Evolutionary conservation across 2,329 filamentous ascomycete genomes (phyloP).

Genomic region (Pseudocercospora macadamiae): DNA sequence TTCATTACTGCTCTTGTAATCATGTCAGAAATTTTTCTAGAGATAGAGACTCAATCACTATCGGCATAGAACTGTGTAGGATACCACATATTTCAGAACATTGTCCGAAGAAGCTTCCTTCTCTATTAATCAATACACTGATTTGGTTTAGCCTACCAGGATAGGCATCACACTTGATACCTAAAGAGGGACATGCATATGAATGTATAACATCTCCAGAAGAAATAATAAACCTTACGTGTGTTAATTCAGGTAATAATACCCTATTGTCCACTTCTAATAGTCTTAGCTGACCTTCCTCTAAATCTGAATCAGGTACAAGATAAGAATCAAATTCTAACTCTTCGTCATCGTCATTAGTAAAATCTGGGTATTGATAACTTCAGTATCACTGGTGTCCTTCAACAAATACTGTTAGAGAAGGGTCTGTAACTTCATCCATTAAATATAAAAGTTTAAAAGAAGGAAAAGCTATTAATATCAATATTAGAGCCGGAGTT

Average conservation of each 20-base stretch:
- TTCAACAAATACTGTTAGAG: slow-evolving; percentile 25
- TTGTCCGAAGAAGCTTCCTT: slow-evolving; percentile 27
- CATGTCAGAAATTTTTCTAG: background rate
- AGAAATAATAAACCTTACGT: slow-evolving; percentile 22
- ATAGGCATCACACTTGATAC: slow-evolving; percentile 25
- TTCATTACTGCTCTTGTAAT: background rate
- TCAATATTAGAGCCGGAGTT: slow-evolving; percentile 24
- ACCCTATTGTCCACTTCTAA: slow-evolving; percentile 28
- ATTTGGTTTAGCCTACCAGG: slow-evolving; percentile 29
- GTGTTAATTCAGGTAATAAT: slow-evolving; percentile 26
- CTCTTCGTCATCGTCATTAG: slow-evolving; percentile 23
- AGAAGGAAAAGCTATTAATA: slow-evolving; percentile 27
- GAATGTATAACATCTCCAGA: slow-evolving; percentile 28
- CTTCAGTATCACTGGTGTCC: slow-evolving; percentile 22
- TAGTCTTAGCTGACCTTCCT: slow-evolving; percentile 26
- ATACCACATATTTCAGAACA: slow-evolving; percentile 30
- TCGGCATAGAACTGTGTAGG: slow-evolving; percentile 28
- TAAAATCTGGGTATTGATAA: slow-evolving; percentile 25
- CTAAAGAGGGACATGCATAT: slow-evolving; percentile 25
- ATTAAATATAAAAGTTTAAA: slow-evolving; percentile 33
- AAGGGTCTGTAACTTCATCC: slow-evolving; percentile 30
- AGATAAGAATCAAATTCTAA: slow-evolving; percentile 24
- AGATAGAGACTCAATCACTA: background rate
- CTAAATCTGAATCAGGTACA: slow-evolving; percentile 24
- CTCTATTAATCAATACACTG: slow-evolving; percentile 31